Percentiles rank a stretch among this genome's conserved stretches.
Evolutionary conservation across 352 stramenopile species (phyloP).

Genomic region (Globisporangium lucens): DNA sequence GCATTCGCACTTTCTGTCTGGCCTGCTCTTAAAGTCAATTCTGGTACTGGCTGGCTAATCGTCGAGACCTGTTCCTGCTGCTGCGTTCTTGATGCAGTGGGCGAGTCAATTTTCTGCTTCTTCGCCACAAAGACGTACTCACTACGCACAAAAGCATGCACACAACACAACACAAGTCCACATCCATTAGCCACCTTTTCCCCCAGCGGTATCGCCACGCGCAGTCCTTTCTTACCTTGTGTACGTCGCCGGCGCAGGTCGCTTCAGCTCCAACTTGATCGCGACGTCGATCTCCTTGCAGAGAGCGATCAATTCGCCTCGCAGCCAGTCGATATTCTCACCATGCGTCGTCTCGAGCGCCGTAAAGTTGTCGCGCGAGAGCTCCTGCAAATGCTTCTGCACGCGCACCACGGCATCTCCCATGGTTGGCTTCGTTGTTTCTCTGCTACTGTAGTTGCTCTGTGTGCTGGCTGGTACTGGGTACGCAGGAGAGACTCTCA

Average conservation of each 20-base stretch:
- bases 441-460: neutral
- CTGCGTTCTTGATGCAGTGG: slow-evolving; percentile 6
- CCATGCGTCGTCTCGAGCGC: slow-evolving; percentile 44
- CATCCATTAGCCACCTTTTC: neutral
- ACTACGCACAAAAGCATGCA: slow-evolving; percentile 7
- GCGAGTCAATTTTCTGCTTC: slow-evolving; percentile 8
- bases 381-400: slow-evolving; percentile 45
- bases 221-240: slow-evolving; percentile 16
- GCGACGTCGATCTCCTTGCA: slow-evolving; percentile 48
- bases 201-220: neutral
- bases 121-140: slow-evolving; percentile 18
- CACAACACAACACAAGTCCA: neutral
- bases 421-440: slow-evolving; percentile 26
- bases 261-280: slow-evolving; percentile 37
- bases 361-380: slow-evolving; percentile 52
- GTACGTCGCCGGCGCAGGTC: slow-evolving; percentile 11
- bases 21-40: neutral
- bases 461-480: slow-evolving; percentile 13
- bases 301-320: slow-evolving; percentile 47
- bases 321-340: slow-evolving; percentile 45
- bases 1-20: neutral
- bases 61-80: neutral
- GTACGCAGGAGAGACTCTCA: slow-evolving; percentile 3
- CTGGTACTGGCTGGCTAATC: neutral
- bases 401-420: slow-evolving; percentile 65